Evolutionary conservation across 257 asterid species (phyloP).

Genomic region (Ehretia macrophylla): DNA sequence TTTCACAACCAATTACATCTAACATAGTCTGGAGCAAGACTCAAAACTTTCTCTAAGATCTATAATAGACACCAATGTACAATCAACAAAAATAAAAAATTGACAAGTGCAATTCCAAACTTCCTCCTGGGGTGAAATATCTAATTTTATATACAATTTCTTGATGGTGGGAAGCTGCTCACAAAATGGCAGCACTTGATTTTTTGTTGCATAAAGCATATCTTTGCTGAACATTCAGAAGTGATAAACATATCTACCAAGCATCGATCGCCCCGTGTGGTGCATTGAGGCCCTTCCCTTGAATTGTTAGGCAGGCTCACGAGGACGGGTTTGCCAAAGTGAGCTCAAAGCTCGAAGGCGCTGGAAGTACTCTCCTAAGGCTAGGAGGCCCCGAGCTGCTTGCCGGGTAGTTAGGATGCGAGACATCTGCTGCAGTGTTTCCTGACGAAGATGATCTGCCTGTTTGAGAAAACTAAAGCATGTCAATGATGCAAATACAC

Average conservation of each 20-base stretch:
- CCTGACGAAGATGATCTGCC: slow-evolving; percentile 46
- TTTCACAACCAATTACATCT: background rate
- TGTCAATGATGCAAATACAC: background rate
- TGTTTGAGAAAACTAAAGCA: slow-evolving; percentile 4
- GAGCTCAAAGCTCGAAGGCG: slow-evolving; percentile 40
- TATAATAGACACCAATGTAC: slow-evolving; percentile 6
- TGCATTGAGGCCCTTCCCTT: slow-evolving; percentile 6
- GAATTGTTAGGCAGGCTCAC: slow-evolving; percentile 31
- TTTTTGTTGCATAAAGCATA: slow-evolving; percentile 17
- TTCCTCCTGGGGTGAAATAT: slow-evolving; percentile 37
- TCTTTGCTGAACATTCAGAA: background rate
- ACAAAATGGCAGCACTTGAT: slow-evolving; percentile 36
- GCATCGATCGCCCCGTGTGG: background rate
- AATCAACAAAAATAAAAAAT: background rate
- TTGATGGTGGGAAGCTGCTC: slow-evolving; percentile 38
- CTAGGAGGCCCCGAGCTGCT: slow-evolving; percentile 34
- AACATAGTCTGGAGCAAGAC: slow-evolving; percentile 7
- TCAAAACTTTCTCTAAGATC: slow-evolving; percentile 9
- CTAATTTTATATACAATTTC: slow-evolving; percentile 41
- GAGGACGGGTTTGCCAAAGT: slow-evolving; percentile 20
- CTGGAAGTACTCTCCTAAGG: slow-evolving; percentile 36
- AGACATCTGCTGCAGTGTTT: slow-evolving; percentile 34
- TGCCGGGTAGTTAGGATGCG: slow-evolving; percentile 26
- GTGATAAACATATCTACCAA: slow-evolving; percentile 6
- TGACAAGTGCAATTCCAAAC: slow-evolving; percentile 21